These are phyloP conservation scores for Collybia mongolica DNA, from an alignment of 768 basidiomycete species.

Conservation along the genomic window DNA sequence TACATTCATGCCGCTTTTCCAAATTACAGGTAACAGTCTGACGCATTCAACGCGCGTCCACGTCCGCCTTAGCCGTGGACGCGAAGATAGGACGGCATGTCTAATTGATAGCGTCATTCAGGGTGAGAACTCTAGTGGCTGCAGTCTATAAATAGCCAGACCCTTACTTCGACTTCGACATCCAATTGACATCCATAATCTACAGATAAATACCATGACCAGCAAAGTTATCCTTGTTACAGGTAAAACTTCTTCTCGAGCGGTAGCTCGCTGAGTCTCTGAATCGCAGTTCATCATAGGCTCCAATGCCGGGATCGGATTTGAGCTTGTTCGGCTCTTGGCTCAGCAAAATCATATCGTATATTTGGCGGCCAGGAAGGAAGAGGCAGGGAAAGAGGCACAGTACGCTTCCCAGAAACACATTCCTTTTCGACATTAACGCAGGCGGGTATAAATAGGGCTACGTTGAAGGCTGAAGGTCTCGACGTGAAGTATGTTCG, in stretches of 20 bases:
- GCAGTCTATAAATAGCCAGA: background rate
- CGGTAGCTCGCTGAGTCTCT: background rate
- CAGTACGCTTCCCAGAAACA: constrained; percentile 22
- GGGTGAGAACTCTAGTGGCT: no score
- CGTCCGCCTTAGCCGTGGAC: no score
- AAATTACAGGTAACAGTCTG: no score
- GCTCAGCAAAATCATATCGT: constrained; percentile 42
- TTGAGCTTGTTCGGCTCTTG: constrained; percentile 40
- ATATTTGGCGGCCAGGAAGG: constrained; percentile 42
- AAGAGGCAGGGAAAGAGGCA: constrained; percentile 36
- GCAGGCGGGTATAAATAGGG: constrained; percentile 4
- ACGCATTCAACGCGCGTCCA: no score
- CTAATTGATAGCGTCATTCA: background rate
- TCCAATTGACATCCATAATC: no score
- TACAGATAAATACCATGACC: no score
- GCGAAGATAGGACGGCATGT: background rate
- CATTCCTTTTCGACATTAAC: background rate
- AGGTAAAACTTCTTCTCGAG: background rate
- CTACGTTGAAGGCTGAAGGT: constrained; percentile 15
- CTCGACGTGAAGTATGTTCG: constrained; percentile 29
- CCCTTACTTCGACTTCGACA: background rate
- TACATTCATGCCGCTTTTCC: no score
- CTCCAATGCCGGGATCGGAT: constrained; percentile 45
- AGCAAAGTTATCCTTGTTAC: constrained; percentile 19
- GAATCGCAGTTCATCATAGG: constrained; percentile 19